Evolutionary conservation across 352 stramenopile genomes (phyloP).

Genomic region (Globisporangium nunn): DNA sequence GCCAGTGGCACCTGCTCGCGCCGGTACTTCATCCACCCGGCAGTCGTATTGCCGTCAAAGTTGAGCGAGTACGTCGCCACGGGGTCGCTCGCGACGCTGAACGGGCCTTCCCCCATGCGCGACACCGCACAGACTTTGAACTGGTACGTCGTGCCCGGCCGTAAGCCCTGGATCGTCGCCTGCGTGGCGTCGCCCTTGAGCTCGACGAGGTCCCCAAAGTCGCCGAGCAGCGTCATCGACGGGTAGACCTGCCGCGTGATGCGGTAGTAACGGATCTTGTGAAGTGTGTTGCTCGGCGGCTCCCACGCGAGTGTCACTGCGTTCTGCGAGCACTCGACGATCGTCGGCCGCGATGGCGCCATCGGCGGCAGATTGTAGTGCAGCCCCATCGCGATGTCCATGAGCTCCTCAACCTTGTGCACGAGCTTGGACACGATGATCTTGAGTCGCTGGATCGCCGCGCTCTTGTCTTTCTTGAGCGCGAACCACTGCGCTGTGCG

Average conservation of each 20-base stretch:
- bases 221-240: conserved; percentile 73
- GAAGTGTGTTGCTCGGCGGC: conserved; percentile 43
- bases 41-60: conserved; percentile 63
- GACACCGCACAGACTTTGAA: conserved; percentile 84
- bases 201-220: conserved; percentile 77
- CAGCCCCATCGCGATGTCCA: conserved; percentile 83
- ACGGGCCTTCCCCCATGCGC: conserved; percentile 81
- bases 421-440: conserved; percentile 86
- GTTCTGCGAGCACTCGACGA: conserved; percentile 63
- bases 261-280: conserved; percentile 80
- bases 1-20: conserved; percentile 47
- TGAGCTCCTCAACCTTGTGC: conserved; percentile 84
- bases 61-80: conserved; percentile 69
- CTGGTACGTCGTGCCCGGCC: conserved; percentile 75
- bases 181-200: conserved; percentile 49
- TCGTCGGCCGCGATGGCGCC: conserved; percentile 46
- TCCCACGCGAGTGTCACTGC: conserved; percentile 71
- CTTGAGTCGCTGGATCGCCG: conserved; percentile 75
- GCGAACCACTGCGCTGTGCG: conserved; percentile 68
- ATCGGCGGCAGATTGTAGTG: conserved; percentile 82
- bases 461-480: conserved; percentile 82
- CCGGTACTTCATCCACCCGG: conserved; percentile 84
- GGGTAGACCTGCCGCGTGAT: conserved; percentile 77
- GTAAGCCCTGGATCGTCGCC: conserved; percentile 66
- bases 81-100: conserved; percentile 63